Evolutionary conservation across 2,329 filamentous ascomycete genomes (phyloP), one percentile per base, ranked within the genome.

Genomic region (Arthrobotrys entomopaga): DNA sequence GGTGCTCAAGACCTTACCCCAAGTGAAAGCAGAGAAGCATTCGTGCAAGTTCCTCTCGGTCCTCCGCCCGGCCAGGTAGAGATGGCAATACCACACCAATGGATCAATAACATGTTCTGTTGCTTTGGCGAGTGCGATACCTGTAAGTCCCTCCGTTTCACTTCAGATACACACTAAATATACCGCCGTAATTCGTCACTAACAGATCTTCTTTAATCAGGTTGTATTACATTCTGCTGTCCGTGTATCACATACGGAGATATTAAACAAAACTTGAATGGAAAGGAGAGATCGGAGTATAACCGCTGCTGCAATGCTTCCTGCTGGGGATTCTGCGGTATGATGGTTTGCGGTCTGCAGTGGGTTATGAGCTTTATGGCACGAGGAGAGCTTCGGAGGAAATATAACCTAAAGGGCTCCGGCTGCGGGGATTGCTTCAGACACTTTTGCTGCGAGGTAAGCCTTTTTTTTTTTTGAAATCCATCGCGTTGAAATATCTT

Each of bases 391-490:
- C 84, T 87, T 76, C 84, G 86, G 57, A 81, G 85, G 60, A 82
- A 81, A 42, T 87, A 85, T 80, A 82, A 82, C 75, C 87, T 88
- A 77, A 79, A 84, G 56, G 86, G 86, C 26, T 82, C 81, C 53
- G 82, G 81, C 42, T 80, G 79, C 70, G 80, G 80, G 22, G 87
- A 88, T 79, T 88, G 83, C 80, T 84, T 84, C 76, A 79, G 81
- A n/a, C 81, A 83, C 7, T 87, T 81, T 79, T 88, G 83, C 81
- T 88, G 87, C 79, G 46, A 38, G 48, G 58, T 65, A 7, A 46
- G 60, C 7, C 46, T 29, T 2, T 15, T 16, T 20, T 13, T 22
- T 11, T 34, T 40, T 56, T 19, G 19, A 26, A 19, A 3, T 29
- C 46, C 10, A 10, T 46, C 40, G 3, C 1, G 22, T 48, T 22